phyloP scores from a whole-genome alignment of 768 basidiomycete genomes.

The Chiua virens region DNA sequence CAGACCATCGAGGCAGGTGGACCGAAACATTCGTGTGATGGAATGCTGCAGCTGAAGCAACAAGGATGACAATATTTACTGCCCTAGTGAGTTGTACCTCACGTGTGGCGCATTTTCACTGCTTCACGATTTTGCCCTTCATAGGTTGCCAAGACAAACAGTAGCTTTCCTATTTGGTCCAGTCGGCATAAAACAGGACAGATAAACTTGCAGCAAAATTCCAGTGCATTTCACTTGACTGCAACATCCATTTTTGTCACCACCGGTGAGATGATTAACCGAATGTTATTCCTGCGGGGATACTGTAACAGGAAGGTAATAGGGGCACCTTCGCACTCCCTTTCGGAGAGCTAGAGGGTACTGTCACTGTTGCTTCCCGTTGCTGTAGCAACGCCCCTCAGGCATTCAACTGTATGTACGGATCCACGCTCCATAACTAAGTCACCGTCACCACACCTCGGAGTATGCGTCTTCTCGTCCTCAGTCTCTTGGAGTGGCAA shows the following conservation, averaged over 20 bases:
- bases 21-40: conserved; percentile 58
- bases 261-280: conserved; percentile 45
- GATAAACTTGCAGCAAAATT: background rate
- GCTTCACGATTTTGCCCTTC: background rate
- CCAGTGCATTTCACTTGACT: conserved; percentile 56
- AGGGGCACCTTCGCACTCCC: conserved; percentile 31
- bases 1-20: conserved; percentile 36
- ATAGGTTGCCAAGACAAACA: conserved; percentile 47
- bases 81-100: conserved; percentile 46
- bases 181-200: background rate
- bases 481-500: too few species aligned
- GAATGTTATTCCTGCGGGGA: conserved; percentile 33
- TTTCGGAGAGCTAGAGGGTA: conserved; percentile 25
- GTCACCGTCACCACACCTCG: background rate
- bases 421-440: too few species aligned
- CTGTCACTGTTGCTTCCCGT: background rate
- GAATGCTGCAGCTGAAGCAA: conserved; percentile 49
- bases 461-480: background rate
- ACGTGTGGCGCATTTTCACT: background rate
- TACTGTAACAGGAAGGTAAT: conserved; percentile 32
- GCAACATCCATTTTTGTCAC: conserved; percentile 60
- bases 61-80: conserved; percentile 65
- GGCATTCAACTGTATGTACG: too few species aligned
- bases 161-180: conserved; percentile 32
- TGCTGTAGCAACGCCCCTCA: background rate